phyloP scores from a whole-genome alignment of 129 eudicot genomes.

The Lactuca saligna region DNA sequence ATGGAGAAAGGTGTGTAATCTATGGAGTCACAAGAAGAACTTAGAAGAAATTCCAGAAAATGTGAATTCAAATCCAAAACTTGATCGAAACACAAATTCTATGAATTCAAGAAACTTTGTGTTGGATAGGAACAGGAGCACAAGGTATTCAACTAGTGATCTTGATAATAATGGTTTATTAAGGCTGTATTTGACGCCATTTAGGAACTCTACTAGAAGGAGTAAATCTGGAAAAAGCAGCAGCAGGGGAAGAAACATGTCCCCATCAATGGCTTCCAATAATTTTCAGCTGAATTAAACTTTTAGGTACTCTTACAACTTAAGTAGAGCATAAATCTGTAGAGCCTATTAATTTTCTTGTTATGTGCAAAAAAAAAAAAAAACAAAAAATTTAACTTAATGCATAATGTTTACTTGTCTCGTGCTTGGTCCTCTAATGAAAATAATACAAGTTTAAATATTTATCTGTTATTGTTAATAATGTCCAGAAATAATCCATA shows the following conservation, averaged over 20 bases:
- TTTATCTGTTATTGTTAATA: conserved; percentile 19
- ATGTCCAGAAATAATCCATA: not conserved
- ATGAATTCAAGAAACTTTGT: conserved; percentile 48
- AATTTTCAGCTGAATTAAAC: conserved; percentile 58
- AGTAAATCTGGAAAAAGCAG: conserved; percentile 56
- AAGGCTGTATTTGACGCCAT: conserved; percentile 79
- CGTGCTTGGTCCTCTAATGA: conserved; percentile 30
- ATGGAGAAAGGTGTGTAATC: conserved; percentile 69
- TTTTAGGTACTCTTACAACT: conserved; percentile 34
- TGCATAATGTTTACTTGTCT: conserved; percentile 29
- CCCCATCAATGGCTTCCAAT: conserved; percentile 43
- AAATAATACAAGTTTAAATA: conserved; percentile 27
- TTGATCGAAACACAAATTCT: conserved; percentile 46
- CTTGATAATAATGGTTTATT: conserved; percentile 55
- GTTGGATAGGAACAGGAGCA: conserved; percentile 52
- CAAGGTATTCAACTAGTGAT: conserved; percentile 44
- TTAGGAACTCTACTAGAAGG: conserved; percentile 70
- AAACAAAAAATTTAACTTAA: not conserved
- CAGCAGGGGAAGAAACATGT: conserved; percentile 39
- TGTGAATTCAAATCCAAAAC: conserved; percentile 32
- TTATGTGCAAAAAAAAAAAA: conserved; percentile 36
- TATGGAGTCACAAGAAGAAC: conserved; percentile 56
- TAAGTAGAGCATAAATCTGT: conserved; percentile 38
- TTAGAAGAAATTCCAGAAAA: conserved; percentile 30
- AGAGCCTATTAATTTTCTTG: conserved; percentile 33